Conservation (phyloP, 2,329 filamentous ascomycete genomes). For the Talaromyces rugulosus region DNA sequence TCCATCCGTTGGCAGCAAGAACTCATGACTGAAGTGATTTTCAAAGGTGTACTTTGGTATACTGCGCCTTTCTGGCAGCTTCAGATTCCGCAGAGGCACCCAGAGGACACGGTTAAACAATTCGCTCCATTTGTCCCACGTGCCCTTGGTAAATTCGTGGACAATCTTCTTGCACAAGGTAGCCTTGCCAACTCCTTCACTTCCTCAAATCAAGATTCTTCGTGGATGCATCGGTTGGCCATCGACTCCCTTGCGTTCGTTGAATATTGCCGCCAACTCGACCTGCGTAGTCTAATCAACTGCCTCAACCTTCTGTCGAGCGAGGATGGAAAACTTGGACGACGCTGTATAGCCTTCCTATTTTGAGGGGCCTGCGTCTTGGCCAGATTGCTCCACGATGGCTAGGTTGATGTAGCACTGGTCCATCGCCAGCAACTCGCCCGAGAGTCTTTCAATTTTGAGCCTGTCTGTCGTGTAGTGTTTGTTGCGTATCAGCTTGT, state of each 20-base stretch:
- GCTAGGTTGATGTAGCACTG: constrained; percentile 41
- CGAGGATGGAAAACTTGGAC: constrained; percentile 20
- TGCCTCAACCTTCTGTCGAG: constrained; percentile 23
- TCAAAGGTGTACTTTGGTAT: neutral
- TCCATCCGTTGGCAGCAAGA: too few relatives aligned
- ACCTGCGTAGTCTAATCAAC: constrained; percentile 20
- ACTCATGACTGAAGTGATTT: neutral
- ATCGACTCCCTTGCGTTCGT: constrained; percentile 18
- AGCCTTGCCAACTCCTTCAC: constrained; percentile 37
- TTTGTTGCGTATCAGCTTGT: neutral
- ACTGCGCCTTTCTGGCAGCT: neutral
- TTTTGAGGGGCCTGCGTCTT: neutral
- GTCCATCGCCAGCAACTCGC: constrained; percentile 28
- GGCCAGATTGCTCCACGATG: constrained; percentile 26
- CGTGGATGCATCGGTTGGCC: constrained; percentile 17
- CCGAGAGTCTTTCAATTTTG: constrained; percentile 33
- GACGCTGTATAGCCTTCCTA: constrained; percentile 13
- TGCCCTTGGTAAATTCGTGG: constrained; percentile 24
- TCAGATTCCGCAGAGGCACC: constrained; percentile 36
- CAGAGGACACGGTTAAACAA: constrained; percentile 38
- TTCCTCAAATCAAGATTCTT: constrained; percentile 34
- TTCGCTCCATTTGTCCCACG: constrained; percentile 17
- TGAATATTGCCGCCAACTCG: constrained; percentile 21
- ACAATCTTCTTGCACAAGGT: constrained; percentile 41
- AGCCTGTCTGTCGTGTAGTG: constrained; percentile 19